Evolutionary conservation across 306 rosid genomes (phyloP).

Genomic region (Mimosa pudica): DNA sequence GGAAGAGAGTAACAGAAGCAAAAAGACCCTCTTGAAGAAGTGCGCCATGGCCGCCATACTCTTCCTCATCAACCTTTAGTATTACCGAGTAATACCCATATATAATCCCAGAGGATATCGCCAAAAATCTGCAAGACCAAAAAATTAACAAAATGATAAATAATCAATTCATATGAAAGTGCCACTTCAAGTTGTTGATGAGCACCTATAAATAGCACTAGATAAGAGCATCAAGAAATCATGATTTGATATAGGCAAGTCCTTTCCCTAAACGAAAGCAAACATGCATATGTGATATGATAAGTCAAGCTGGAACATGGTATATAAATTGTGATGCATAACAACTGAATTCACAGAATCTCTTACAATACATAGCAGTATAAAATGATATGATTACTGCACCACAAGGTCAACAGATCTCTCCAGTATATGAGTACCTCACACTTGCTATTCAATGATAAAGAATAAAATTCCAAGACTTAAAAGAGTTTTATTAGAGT

Average conservation of each 20-base stretch:
- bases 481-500: constrained; percentile 2
- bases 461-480: not conserved
- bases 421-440: constrained; percentile 8
- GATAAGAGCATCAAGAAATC: not conserved
- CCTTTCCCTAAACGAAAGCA: constrained; percentile 5
- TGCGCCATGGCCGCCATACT: constrained; percentile 95
- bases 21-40: constrained; percentile 99
- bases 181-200: not conserved
- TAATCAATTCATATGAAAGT: not conserved
- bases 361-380: not conserved
- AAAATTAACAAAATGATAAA: constrained; percentile 6
- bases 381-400: constrained; percentile 17
- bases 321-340: not conserved
- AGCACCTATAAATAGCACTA: not conserved
- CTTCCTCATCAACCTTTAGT: constrained; percentile 94
- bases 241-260: constrained; percentile 1
- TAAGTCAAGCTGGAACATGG: not conserved
- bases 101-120: constrained; percentile 66
- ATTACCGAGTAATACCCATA: constrained; percentile 84
- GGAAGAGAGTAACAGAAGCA: constrained; percentile 88
- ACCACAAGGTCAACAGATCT: constrained; percentile 17
- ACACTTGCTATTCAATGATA: constrained; percentile 4
- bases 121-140: constrained; percentile 67
- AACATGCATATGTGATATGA: not conserved
- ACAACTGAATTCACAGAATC: not conserved